Evolutionary conservation across 2,329 filamentous ascomycete species (phyloP), one percentile per base, ranked within the genome.

Genomic region (Diaporthe sp.): DNA sequence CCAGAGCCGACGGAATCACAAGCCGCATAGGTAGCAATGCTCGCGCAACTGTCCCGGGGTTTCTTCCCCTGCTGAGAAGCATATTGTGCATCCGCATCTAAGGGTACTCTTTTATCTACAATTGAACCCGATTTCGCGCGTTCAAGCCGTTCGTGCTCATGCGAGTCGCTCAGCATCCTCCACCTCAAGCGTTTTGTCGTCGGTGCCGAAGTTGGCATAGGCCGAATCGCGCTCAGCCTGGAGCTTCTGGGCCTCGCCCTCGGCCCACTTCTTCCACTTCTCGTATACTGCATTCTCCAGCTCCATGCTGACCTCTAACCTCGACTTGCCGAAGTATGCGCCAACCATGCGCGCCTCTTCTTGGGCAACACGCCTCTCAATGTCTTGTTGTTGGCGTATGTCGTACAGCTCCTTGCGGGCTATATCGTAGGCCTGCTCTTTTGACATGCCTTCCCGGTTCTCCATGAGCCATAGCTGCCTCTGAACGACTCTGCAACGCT

Each of bases 371-470:
- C 96, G 92, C 79, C 91, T 90, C 85, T 96, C 92, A 65, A 98
- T 90, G 78, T 98, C 95, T 80, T 97, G 92, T 76, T 92, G 88
- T 80, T 98, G 93, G 76, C 97, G 93, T 78, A 96, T 85, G 61
- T 90, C 87, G 86, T 99, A 99, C 85, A 98, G 98, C 84, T 99
- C 96, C 79, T 93, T 93, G 76, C 97, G 94, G 10, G 94, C 95
- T 73, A 88, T 87, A 85, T 98, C 96, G 87, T 99, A 99, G 44
- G 97, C 95, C 79, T 90, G 84, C 55, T 89, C 87, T 82, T 90
- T 90, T 68, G 88, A 89, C 82, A 94, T 89, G 71, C 15, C 63
- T 9, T 84, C 85, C 12, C 88, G 81, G 78, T 91, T 91, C 72
- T 94, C 85, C 87, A 98, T 94, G 76, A 98, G 89, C 90, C 93